Base-by-base conservation (phyloP, 805 yeast genomes). In the Lipomyces kockii region DNA sequence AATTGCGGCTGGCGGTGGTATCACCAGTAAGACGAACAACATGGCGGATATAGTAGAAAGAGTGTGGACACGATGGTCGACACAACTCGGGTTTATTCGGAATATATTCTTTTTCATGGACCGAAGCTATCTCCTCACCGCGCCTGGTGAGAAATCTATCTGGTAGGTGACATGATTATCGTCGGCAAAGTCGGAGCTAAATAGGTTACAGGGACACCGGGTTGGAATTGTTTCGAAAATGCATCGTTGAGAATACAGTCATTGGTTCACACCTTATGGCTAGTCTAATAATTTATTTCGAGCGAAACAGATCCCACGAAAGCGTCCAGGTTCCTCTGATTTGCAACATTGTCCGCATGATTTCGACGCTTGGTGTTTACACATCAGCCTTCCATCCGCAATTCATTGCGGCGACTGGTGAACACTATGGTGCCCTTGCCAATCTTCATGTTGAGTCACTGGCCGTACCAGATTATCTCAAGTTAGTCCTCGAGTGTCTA, bases 81-180 rank as follows among this genome's bases (percentile, higher is more conserved):
- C 64, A 22, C 71, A 74, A 66, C 59, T 75, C 14, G 63, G 61
- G 22, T 54, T 68, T 37, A 67, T 76, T 25, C 61, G 71, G 32
- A 73, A 75, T 63, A 74, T 76, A 37, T 75, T 75, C 54, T 74
- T 73, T 49, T 77, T 74, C 56, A 68, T 76, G 49, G 79, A 76
- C 62, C 69, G 78, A 20, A 67, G 72, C 17, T 77, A 73, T 64
- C 63, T 76, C 43, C 61, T 75, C 22, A 35, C 51, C 11, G 35
- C 70, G 6, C 63, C 72, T 2, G 62, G 39, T 6, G 61, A 63
- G 60, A 25, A 37, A n/a, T 56, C 75, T n/a, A 65, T 75, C 32
- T 68, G 72, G 74, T 65, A 35, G 8, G 66, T 55, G 8, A 3
- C 27, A 11, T 58, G 7, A 7, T 29, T 17, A 29, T 39, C 22